These are phyloP conservation scores for Tetradesmus obliquus DNA, from an alignment of 139 green algal genomes.

Conservation along the genomic window DNA sequence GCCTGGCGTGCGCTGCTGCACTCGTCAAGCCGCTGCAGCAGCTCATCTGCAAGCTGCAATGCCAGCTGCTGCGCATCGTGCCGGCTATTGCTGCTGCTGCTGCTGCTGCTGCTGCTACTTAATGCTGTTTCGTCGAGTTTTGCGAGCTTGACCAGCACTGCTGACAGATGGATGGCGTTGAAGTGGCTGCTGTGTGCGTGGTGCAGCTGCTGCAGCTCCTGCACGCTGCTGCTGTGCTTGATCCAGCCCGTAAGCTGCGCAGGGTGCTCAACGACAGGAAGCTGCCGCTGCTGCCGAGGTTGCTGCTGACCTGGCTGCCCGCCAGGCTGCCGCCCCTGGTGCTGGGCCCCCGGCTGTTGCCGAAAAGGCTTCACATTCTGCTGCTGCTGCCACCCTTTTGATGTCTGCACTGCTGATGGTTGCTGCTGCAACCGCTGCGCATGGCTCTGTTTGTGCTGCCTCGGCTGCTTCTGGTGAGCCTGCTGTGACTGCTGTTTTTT, in stretches of 20 bases:
- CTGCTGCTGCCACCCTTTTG: no score
- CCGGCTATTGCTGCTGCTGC: not conserved
- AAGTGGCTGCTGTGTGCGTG: not conserved
- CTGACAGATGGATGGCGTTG: conserved; percentile 55
- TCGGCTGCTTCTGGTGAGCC: not conserved
- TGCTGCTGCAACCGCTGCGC: not conserved
- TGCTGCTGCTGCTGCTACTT: not conserved
- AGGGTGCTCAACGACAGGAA: not conserved
- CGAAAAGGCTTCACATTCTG: no score
- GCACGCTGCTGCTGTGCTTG: not conserved
- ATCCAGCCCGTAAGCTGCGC: conserved; percentile 37
- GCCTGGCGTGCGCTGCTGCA: conserved; percentile 47
- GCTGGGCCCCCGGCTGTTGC: no score
- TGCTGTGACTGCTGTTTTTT: not conserved
- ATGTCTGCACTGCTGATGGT: not conserved
- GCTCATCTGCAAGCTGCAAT: not conserved
- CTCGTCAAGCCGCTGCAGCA: not conserved
- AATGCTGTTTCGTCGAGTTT: not conserved
- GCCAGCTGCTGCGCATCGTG: conserved; percentile 26
- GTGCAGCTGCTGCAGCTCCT: conserved; percentile 45
- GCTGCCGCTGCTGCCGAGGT: not conserved
- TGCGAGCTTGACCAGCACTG: conserved; percentile 42
- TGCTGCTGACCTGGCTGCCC: conserved; percentile 19
- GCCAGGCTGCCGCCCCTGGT: not conserved
- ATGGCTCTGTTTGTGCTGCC: not conserved